Conservation (phyloP, 768 basidiomycete genomes). For the Suillus brevipes region DNA sequence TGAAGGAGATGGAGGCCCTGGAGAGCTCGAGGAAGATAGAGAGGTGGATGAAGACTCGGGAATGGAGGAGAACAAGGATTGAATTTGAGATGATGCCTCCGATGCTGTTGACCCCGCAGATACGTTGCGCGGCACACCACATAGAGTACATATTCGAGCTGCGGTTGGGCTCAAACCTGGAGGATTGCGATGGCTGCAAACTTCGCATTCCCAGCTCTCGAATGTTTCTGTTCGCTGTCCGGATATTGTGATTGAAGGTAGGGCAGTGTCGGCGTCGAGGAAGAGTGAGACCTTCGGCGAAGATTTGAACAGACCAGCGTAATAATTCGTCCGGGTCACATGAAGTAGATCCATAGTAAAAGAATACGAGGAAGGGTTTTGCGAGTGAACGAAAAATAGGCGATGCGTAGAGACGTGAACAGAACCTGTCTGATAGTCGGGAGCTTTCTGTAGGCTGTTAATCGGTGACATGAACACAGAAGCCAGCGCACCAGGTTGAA, state of each 20-base stretch:
- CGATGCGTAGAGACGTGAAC: conserved; percentile 80
- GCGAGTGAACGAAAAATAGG: conserved; percentile 73
- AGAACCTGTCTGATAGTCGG: conserved; percentile 74
- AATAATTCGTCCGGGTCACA: conserved; percentile 80
- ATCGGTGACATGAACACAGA: conserved; percentile 22
- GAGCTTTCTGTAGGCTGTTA: conserved; percentile 75
- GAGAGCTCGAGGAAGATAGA: conserved; percentile 22
- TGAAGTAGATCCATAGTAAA: conserved; percentile 65
- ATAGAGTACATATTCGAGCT: conserved; percentile 73
- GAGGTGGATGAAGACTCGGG: conserved; percentile 37
- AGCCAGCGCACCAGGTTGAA: conserved; percentile 8
- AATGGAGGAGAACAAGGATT: conserved; percentile 41
- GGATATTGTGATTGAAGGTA: conserved; percentile 29
- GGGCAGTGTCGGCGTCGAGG: conserved; percentile 40
- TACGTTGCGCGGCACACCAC: conserved; percentile 69
- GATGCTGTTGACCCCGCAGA: conserved; percentile 27
- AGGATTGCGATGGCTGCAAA: conserved; percentile 85
- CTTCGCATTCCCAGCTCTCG: conserved; percentile 79
- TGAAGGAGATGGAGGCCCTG: conserved; percentile 22
- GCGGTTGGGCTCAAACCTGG: conserved; percentile 71
- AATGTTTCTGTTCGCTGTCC: conserved; percentile 32
- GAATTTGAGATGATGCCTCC: conserved; percentile 24
- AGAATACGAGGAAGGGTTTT: conserved; percentile 52
- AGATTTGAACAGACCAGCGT: conserved; percentile 87
- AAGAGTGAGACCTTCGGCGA: conserved; percentile 86